Evolutionary conservation across 495 filamentous ascomycete genomes (phyloP), one percentile per base, ranked within the genome.

Genomic region (Tuber umbilicatum): DNA sequence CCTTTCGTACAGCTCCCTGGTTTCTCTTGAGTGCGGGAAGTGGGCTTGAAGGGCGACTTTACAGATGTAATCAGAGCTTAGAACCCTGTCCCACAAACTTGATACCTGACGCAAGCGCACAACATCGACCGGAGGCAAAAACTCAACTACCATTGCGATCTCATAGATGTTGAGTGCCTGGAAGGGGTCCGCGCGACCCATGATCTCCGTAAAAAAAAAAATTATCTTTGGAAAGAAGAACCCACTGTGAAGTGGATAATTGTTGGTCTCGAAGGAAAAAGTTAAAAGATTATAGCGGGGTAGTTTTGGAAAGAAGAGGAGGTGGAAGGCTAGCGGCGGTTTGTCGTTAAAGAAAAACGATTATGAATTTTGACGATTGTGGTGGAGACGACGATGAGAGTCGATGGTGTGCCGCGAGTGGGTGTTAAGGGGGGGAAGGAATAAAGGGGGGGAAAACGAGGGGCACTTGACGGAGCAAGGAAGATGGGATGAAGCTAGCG

Each of bases 21-120:
- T 79, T 75, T 80, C 78, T 39, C 70, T 79, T 50, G 78, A 80
- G 35, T 70, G 68, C 47, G 78, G 78, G 40, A 80, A 80, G 47
- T 80, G 78, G 35, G 78, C 78, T 55, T 76, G 78, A 55, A 80
- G 69, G 37, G 74, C 78, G 64, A 80, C 78, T 60, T 79, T 80
- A 40, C 77, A 76, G 78, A 80, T 80, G 47, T 80, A 80, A 21
- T 80, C 78, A 23, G 78, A 80, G 39, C 78, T 55, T 39, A 80
- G 37, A 38, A 76, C 72, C 23, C 76, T 73, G 27, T 80, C 80
- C 78, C 78, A 80, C 6, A 45, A 69, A 68, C 71, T 79, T 23
- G 73, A 80, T 42, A 80, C 78, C 50, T 74, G 69, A 16, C 78
- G 78, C 27, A 80, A 69, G 42, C 78, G 78, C 38, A 80, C 40